phyloP scores from a whole-genome alignment of 768 basidiomycete genomes.

The Trametes coccinea region DNA sequence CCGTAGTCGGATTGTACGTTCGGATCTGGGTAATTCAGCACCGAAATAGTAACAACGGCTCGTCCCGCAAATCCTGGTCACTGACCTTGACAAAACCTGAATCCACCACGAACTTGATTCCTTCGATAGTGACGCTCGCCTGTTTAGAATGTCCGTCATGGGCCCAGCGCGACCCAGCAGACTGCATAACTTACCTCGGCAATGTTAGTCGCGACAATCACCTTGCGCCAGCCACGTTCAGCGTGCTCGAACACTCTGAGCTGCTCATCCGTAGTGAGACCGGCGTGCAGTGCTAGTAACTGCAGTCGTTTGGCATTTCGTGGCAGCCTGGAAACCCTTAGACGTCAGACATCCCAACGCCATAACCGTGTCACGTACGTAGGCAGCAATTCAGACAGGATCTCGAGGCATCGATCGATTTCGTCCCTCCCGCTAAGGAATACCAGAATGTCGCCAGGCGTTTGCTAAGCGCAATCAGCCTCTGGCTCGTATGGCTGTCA shows the following conservation, averaged over 20 bases:
- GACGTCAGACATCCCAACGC: too few species aligned
- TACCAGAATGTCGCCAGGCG: conserved; percentile 85
- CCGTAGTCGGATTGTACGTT: conserved; percentile 83
- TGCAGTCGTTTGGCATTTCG: conserved; percentile 56
- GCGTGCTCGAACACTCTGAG: conserved; percentile 79
- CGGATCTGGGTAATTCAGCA: conserved; percentile 59
- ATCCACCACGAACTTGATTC: conserved; percentile 92
- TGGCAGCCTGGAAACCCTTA: conserved; percentile 44
- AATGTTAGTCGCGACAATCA: conserved; percentile 93
- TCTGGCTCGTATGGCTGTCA: neutral
- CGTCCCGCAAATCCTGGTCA: neutral
- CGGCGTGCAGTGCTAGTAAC: conserved; percentile 84
- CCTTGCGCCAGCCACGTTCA: conserved; percentile 78
- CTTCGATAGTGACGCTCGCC: conserved; percentile 97
- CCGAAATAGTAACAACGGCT: neutral
- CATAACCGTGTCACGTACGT: conserved; percentile 45
- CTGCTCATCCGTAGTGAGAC: conserved; percentile 86
- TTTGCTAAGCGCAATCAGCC: conserved; percentile 51
- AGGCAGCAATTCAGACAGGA: conserved; percentile 74
- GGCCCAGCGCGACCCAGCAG: neutral
- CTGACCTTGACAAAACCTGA: conserved; percentile 92
- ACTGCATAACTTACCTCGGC: conserved; percentile 63
- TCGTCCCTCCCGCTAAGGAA: conserved; percentile 97
- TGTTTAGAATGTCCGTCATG: conserved; percentile 28
- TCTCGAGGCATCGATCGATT: conserved; percentile 86